Conservation (phyloP, 1,139 yeast species). For the Taiozyma sp. region DNA sequence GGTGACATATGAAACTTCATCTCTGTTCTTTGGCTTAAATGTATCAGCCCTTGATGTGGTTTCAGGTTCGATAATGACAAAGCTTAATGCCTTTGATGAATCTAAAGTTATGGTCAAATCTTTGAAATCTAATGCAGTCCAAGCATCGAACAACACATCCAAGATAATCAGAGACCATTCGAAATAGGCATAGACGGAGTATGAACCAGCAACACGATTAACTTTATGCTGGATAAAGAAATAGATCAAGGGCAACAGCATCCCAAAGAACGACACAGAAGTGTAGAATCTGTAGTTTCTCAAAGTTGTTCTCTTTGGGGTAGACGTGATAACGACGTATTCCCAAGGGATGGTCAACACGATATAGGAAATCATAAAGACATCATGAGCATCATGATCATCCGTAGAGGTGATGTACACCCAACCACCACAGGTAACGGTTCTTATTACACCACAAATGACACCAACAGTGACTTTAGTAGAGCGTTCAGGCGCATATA, state of each 20-base stretch:
- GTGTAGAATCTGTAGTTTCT: conserved; percentile 50
- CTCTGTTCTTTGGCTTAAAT: conserved; percentile 19
- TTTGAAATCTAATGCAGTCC: conserved; percentile 67
- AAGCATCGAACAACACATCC: conserved; percentile 82
- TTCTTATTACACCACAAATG: conserved; percentile 67
- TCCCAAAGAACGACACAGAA: conserved; percentile 59
- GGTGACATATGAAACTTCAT: conserved; percentile 32
- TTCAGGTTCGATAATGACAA: conserved; percentile 21
- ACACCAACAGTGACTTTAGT: conserved; percentile 32
- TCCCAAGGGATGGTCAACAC: conserved; percentile 93
- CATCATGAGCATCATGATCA: conserved; percentile 94
- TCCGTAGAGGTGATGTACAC: conserved; percentile 95
- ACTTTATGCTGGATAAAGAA: conserved; percentile 94
- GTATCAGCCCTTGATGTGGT: neutral
- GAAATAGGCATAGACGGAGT: conserved; percentile 87
- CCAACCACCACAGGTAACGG: conserved; percentile 98
- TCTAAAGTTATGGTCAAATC: conserved; percentile 41
- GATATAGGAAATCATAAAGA: conserved; percentile 89
- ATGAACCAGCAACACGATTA: conserved; percentile 85
- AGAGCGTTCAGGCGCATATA: conserved; percentile 19
- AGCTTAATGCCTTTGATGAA: conserved; percentile 16
- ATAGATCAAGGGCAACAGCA: conserved; percentile 77
- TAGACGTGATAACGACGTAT: conserved; percentile 50
- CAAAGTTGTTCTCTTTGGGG: conserved; percentile 46
- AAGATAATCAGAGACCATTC: conserved; percentile 87